A percentile compares a stretch with the other conserved stretches of the same genome.
phyloP scores from a whole-genome alignment of 2,329 filamentous ascomycete genomes.

The Mycosphaerella sp. region DNA sequence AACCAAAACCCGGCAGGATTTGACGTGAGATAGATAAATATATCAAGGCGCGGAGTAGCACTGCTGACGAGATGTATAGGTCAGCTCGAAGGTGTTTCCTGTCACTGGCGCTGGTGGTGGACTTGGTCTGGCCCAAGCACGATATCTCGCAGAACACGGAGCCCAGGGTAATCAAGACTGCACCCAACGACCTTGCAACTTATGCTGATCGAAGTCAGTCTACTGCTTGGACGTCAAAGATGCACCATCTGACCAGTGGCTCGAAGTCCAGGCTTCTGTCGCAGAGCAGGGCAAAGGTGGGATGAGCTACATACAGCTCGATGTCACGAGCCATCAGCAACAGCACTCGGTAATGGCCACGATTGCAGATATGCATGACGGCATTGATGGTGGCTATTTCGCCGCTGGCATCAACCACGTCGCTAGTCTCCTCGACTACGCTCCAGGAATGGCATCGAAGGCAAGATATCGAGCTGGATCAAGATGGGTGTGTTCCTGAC shows the following conservation, averaged over 20 bases:
- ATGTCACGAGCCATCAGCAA: constrained; percentile 38
- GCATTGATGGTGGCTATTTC: constrained; percentile 30
- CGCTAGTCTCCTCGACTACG: constrained; percentile 29
- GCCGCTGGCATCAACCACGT: constrained; percentile 31
- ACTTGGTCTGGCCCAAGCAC: constrained; percentile 36
- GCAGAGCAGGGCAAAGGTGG: constrained; percentile 35
- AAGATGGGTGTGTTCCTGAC: constrained; percentile 16
- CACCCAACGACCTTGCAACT: too few species aligned
- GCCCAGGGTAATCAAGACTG: constrained; percentile 35
- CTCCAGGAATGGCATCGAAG: constrained; percentile 27
- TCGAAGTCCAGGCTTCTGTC: constrained; percentile 35
- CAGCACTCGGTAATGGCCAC: constrained; percentile 23
- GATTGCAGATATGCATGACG: constrained; percentile 27
- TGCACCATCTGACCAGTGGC: constrained; percentile 42
- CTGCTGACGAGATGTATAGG: constrained; percentile 7
- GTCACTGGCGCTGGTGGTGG: constrained; percentile 27
- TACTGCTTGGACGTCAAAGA: constrained; percentile 44
- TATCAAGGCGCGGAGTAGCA: neutral
- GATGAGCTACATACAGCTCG: constrained; percentile 43
- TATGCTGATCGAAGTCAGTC: constrained; percentile 30
- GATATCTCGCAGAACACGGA: constrained; percentile 44
- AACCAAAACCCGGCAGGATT: neutral
- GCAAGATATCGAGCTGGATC: neutral
- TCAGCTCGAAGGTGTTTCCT: constrained; percentile 21
- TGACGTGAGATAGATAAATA: neutral